Base-by-base conservation (phyloP, 495 filamentous ascomycete genomes). In the Penicillium manginii region DNA sequence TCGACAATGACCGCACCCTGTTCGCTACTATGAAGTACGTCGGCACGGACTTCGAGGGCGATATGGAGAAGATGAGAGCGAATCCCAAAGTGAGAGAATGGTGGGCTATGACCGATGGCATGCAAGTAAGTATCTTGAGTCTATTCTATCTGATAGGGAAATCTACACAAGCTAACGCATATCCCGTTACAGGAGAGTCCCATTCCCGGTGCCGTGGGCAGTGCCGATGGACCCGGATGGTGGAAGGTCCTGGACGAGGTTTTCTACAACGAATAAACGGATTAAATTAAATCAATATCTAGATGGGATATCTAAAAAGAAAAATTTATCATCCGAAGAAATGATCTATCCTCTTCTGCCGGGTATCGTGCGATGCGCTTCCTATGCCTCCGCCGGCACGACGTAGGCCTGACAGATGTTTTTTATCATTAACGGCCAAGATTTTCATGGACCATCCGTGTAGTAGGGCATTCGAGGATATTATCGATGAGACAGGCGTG, bases 21-120 rank as follows among this genome's bases (percentile, higher is more conserved):
- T 92, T 91, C 62, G 87, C 86, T 8, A 84, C 74, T 26, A 91
- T 91, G 73, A 91, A 90, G 69, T 91, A 92, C 57, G 76, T 88
- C 17, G 89, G 89, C 1, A 78, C 79, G 50, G 83, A 90, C 70
- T 91, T 81, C 33, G 85, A 81, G 1, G 84, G 72, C 2, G 89
- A 91, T 73, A 91, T 91, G 89, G 77, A 81, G 72, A 76, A 75
- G 50, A 91, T 91, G 89, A 72, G 77, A 6, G 82, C 80, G 21
- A 88, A 89, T 63, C 80, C 83, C 2, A 89, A 87, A 59, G 86
- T 91, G 18, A 80, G 83, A 42, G 86, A 90, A 68, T 92, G 88
- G 89, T 92, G 89, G 88, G 76, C 75, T 31, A 86, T 92, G 83
- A 91, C 89, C 19, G 88, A 92, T 73, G 74, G 76, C 15, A 87